Evolutionary conservation across 768 basidiomycete genomes (phyloP).

Genomic region (Suillus fuscotomentosus): DNA sequence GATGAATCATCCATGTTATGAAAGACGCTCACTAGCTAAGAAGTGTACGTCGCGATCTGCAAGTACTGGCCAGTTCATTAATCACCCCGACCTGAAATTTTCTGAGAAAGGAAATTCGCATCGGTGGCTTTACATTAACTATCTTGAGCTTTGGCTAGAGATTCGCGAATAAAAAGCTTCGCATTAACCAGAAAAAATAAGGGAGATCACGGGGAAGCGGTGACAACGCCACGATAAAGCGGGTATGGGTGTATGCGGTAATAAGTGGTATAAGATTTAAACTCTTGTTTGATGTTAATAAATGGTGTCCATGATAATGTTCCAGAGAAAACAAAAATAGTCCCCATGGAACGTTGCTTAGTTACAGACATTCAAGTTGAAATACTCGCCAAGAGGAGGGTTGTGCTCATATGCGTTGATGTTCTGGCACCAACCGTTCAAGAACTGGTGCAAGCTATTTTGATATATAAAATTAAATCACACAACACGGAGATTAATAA

Average conservation of each 20-base stretch:
- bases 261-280: neutral
- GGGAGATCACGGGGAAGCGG: neutral
- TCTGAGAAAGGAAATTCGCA: conserved; percentile 16
- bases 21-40: neutral
- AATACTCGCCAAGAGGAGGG: conserved; percentile 58
- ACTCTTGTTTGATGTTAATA: neutral
- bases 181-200: conserved; percentile 4
- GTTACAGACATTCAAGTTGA: conserved; percentile 52
- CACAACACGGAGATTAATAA: neutral
- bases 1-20: conserved; percentile 19
- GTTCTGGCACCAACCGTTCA: conserved; percentile 73
- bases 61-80: conserved; percentile 5
- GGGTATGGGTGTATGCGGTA: neutral
- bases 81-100: conserved; percentile 8
- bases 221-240: neutral
- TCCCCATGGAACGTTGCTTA: conserved; percentile 3
- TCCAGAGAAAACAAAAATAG: neutral
- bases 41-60: conserved; percentile 1
- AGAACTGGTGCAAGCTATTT: conserved; percentile 59
- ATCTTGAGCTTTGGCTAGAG: neutral
- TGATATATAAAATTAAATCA: neutral
- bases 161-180: neutral
- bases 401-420: conserved; percentile 46
- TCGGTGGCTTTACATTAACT: conserved; percentile 24
- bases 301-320: neutral